Percentiles rank a stretch among this genome's conserved stretches.
phyloP scores from a whole-genome alignment of 176 grass and related monocot genomes.

The Sorghum bicolor region DNA sequence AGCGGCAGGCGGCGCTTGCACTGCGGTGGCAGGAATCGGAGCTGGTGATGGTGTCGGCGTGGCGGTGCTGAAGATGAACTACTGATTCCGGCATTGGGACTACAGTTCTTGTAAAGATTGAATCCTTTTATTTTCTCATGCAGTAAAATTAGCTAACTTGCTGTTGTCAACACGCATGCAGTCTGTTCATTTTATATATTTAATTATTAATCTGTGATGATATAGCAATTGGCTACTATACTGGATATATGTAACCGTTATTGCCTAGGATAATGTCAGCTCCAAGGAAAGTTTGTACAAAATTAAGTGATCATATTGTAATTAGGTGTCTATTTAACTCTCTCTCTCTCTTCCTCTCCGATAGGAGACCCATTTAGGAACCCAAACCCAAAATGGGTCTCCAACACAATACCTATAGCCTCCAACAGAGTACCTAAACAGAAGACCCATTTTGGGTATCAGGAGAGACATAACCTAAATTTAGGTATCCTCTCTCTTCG shows the following conservation, averaged over 20 bases:
- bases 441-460: too few relatives aligned
- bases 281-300: not conserved
- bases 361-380: too few relatives aligned
- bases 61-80: slow-evolving; percentile 37
- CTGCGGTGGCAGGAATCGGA: slow-evolving; percentile 52
- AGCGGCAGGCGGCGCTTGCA: slow-evolving; percentile 22
- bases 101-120: not conserved
- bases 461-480: too few relatives aligned
- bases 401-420: too few relatives aligned
- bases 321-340: not conserved
- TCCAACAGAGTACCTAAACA: too few relatives aligned
- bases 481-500: too few relatives aligned
- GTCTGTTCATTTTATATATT: not conserved
- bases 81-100: not conserved
- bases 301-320: not conserved
- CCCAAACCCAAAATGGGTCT: too few relatives aligned
- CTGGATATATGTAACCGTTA: too few relatives aligned
- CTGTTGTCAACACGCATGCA: not conserved
- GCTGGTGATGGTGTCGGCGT: slow-evolving; percentile 54
- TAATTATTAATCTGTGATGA: not conserved
- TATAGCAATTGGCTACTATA: not conserved
- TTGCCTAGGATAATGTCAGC: not conserved
- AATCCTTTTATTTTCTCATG: not conserved
- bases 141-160: not conserved
- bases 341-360: too few relatives aligned